Evolutionary conservation across 352 stramenopile genomes (phyloP), one percentile per base, ranked within the genome.

Genomic region (Phytophthora hybrid): DNA sequence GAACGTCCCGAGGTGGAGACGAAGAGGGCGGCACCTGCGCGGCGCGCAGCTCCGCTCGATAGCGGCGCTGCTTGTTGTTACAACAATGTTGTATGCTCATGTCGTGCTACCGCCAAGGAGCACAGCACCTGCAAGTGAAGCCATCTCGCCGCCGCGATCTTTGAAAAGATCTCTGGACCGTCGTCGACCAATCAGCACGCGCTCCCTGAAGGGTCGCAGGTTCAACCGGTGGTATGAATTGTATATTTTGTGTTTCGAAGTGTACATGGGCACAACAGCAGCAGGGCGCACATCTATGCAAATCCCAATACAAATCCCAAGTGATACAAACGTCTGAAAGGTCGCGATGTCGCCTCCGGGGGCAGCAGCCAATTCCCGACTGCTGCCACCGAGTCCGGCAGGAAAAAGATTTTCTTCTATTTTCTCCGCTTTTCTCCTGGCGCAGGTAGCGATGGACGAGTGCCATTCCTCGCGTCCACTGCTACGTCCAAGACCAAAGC

Each of bases 401-500:
- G 60, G 32, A 72, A 16, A 69, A 80, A 80, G 73, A 80, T 80
- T 80, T 80, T 69, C 41, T 77, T 77, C 72, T 64, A 77, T 79
- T 66, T 82, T 81, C 69, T 58, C 47, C 16, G 32, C 34, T 77
- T 71, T 47, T 63, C 57, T 37, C 26, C 49, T 39, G 29, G 26
- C 47, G 41, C 19, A 19, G 19, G 37, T 14, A 19, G 19, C 47
- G 58, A 74, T 81, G 71, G 67, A 74, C 63, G 59, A 68, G 39
- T 66, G 66, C 71, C 75, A 79, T 78, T 76, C 73, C 53, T 31
- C 55, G 34, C 68, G 41, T 65, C 39, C 46, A 56, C 39, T 31
- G 63, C 73, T 70, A 34, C 34, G 39, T 32, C 46, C 26, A 56
- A 66, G 63, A 54, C 6, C 18, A 60, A 44, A 31, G n/a, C 14